Percentiles rank a stretch among this genome's conserved stretches.
These are phyloP conservation scores for Cucurbita maxima DNA, from an alignment of 306 rosid species.

Conservation along the genomic window DNA sequence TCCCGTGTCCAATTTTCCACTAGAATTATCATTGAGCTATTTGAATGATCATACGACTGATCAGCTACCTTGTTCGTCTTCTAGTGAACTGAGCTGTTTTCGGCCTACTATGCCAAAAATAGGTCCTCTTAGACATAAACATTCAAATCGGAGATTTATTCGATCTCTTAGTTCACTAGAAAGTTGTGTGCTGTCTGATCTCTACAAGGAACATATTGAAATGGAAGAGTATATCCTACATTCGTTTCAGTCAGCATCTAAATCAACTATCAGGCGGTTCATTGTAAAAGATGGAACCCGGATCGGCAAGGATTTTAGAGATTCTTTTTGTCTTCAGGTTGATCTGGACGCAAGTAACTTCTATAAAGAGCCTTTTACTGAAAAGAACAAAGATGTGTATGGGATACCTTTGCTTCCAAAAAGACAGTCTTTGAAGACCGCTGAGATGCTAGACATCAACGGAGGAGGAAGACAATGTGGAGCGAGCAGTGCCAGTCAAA, in stretches of 20 bases:
- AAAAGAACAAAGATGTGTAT: slow-evolving; percentile 16
- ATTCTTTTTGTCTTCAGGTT: slow-evolving; percentile 13
- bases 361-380: slow-evolving; percentile 16
- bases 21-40: background rate
- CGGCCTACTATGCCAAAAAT: slow-evolving; percentile 25
- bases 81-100: slow-evolving; percentile 16
- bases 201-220: slow-evolving; percentile 42
- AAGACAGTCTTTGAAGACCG: slow-evolving; percentile 15
- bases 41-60: background rate
- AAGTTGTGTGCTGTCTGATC: slow-evolving; percentile 72
- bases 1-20: background rate
- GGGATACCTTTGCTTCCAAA: slow-evolving; percentile 33
- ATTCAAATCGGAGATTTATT: slow-evolving; percentile 11
- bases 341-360: slow-evolving; percentile 23
- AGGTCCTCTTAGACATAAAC: slow-evolving; percentile 31
- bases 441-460: slow-evolving; percentile 18
- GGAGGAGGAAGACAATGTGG: slow-evolving; percentile 21
- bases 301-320: slow-evolving; percentile 24
- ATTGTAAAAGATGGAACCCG: slow-evolving; percentile 52
- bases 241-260: slow-evolving; percentile 25
- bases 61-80: slow-evolving; percentile 4
- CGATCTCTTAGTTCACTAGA: slow-evolving; percentile 53
- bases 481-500: slow-evolving; percentile 16
- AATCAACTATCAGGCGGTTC: slow-evolving; percentile 28
- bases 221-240: slow-evolving; percentile 36